phyloP scores from a whole-genome alignment of 1,284 basidiomycete species.

The Marasmius tenuissimus region DNA sequence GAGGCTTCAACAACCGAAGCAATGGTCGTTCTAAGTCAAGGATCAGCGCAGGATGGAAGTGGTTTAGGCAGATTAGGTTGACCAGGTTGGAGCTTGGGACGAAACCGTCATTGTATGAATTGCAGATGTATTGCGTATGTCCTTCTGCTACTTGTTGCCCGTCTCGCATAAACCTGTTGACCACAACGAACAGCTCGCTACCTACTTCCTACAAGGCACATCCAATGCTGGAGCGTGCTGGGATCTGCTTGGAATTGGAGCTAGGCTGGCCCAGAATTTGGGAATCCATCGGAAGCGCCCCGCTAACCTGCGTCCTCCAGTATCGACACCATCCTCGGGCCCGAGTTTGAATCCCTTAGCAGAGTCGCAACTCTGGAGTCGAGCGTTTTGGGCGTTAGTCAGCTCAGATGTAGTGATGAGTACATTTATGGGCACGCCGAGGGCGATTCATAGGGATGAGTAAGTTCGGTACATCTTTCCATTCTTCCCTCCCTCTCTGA shows the following conservation, averaged over 20 bases:
- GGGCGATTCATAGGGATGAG: conserved; percentile 6
- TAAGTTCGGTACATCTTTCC: neutral
- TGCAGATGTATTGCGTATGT: conserved; percentile 35
- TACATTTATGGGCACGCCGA: conserved; percentile 5
- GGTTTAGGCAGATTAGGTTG: conserved; percentile 37
- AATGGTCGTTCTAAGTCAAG: neutral
- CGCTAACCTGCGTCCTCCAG: no score
- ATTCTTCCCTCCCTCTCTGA: neutral
- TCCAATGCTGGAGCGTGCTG: conserved; percentile 39
- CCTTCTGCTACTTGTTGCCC: neutral
- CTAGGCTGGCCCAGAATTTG: conserved; percentile 39
- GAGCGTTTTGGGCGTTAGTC: conserved; percentile 8
- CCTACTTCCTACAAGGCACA: neutral
- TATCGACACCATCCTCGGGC: neutral
- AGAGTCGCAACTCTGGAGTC: conserved; percentile 7
- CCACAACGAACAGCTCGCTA: conserved; percentile 3
- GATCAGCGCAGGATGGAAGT: conserved; percentile 37
- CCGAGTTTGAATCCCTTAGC: neutral
- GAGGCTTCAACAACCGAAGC: no score
- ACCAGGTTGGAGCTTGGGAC: conserved; percentile 36
- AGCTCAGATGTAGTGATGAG: conserved; percentile 3
- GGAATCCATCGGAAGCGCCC: conserved; percentile 23
- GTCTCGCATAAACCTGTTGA: neutral
- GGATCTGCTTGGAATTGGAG: conserved; percentile 41
- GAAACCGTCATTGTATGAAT: conserved; percentile 40